Evolutionary conservation across 75 land plant species (phyloP).

Genomic region (Pinus taeda): DNA sequence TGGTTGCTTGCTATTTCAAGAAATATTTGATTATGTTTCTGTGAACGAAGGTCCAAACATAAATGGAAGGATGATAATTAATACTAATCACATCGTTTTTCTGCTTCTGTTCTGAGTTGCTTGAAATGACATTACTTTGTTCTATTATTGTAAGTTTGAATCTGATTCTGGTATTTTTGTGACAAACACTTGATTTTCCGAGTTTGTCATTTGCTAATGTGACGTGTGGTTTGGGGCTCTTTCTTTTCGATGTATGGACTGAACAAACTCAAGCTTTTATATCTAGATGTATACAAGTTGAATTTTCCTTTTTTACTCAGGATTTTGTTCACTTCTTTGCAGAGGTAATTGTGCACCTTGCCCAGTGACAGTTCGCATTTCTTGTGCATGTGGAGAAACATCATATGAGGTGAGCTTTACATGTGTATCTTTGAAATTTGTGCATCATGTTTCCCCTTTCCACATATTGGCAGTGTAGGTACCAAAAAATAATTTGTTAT

Average conservation of each 20-base stretch:
- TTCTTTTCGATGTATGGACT: not conserved
- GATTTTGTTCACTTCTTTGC: slow-evolving; percentile 4
- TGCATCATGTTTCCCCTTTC: not conserved
- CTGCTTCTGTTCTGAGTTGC: not conserved
- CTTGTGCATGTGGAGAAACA: slow-evolving; percentile 87
- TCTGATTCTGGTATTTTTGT: not conserved
- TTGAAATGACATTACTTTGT: not conserved
- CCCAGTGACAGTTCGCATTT: slow-evolving; percentile 80
- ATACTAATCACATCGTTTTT: not conserved
- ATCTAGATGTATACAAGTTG: not conserved
- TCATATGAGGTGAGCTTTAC: slow-evolving; percentile 62
- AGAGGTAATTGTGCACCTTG: slow-evolving; percentile 98
- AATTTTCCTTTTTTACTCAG: not conserved
- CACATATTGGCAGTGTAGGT: not conserved
- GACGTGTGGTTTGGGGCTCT: not conserved
- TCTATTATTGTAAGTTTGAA: not conserved
- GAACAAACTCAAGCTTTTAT: too few relatives aligned
- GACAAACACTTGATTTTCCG: not conserved
- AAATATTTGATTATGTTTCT: not conserved
- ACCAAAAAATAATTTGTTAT: not conserved
- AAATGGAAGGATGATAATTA: not conserved
- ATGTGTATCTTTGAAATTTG: not conserved
- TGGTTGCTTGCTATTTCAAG: not conserved
- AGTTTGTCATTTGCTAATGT: not conserved
- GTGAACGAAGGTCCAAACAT: not conserved